A percentile compares a stretch with the other conserved stretches of the same genome.
These are phyloP conservation scores for Silene uniflora DNA, from an alignment of 148 eudicot genomes.

Conservation along the genomic window DNA sequence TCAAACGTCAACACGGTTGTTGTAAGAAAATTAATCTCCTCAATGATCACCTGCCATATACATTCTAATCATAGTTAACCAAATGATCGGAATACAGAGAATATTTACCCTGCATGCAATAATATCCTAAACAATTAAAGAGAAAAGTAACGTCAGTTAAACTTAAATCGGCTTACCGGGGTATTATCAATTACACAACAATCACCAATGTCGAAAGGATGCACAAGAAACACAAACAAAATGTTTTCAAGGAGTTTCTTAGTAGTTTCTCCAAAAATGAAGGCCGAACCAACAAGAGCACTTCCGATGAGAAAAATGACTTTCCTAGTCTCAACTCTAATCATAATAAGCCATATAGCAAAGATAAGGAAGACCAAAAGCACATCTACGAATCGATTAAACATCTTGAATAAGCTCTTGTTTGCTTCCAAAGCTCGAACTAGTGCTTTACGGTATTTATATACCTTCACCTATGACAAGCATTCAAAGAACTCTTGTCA, in stretches of 20 bases:
- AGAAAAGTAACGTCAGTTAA: not conserved
- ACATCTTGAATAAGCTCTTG: slow-evolving; percentile 8
- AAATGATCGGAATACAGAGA: too few species aligned
- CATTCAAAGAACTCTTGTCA: not conserved
- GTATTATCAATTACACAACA: slow-evolving; percentile 19
- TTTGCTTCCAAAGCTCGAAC: slow-evolving; percentile 15
- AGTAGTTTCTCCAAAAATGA: slow-evolving; percentile 17
- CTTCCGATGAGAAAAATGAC: slow-evolving; percentile 18
- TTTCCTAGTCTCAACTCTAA: slow-evolving; percentile 20
- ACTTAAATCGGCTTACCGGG: not conserved
- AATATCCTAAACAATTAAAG: too few species aligned
- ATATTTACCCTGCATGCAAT: too few species aligned
- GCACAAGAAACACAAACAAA: slow-evolving; percentile 22
- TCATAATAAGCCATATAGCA: slow-evolving; percentile 23
- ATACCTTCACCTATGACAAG: slow-evolving; percentile 17
- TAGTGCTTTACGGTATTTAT: slow-evolving; percentile 11
- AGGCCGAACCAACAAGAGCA: slow-evolving; percentile 26
- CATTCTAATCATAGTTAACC: too few species aligned
- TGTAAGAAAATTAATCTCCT: slow-evolving; percentile 15
- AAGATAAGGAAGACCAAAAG: slow-evolving; percentile 17
- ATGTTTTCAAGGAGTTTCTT: slow-evolving; percentile 10
- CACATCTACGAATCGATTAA: slow-evolving; percentile 17
- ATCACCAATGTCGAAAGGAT: slow-evolving; percentile 31
- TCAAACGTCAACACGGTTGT: slow-evolving; percentile 21
- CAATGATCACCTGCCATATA: slow-evolving; percentile 21